A percentile compares a stretch with the other conserved stretches of the same genome.
These are phyloP conservation scores for Globisporangium polare DNA, from an alignment of 352 stramenopile genomes.

Conservation along the genomic window DNA sequence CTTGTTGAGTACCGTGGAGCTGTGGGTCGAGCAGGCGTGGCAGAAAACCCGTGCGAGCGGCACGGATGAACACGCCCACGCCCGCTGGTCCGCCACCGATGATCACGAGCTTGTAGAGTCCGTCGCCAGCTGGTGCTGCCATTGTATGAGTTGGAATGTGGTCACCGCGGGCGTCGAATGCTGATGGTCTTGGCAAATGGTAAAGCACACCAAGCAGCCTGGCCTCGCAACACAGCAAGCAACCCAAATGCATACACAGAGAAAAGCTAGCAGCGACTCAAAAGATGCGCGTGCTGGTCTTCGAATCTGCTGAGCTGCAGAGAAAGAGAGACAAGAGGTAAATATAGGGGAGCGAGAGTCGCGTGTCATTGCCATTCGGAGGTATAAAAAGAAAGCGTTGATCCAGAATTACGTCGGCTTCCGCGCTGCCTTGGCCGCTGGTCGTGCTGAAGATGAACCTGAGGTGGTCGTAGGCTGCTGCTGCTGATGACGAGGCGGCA, in stretches of 20 bases:
- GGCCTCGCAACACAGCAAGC: not conserved
- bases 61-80: constrained; percentile 72
- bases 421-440: constrained; percentile 21
- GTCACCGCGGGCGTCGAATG: not conserved
- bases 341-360: constrained; percentile 8
- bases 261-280: not conserved
- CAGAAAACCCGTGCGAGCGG: constrained; percentile 56
- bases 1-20: constrained; percentile 33
- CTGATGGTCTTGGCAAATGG: not conserved
- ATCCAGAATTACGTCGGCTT: constrained; percentile 16
- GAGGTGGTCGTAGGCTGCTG: constrained; percentile 24
- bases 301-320: not conserved
- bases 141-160: not conserved
- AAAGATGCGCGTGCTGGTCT: not conserved
- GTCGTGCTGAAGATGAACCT: not conserved
- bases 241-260: not conserved
- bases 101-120: constrained; percentile 70
- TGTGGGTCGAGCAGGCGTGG: constrained; percentile 44
- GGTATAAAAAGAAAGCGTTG: constrained; percentile 6
- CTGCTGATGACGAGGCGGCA: constrained; percentile 8
- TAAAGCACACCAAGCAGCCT: not conserved
- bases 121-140: constrained; percentile 10
- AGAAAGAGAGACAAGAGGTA: not conserved
- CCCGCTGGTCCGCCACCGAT: constrained; percentile 67
- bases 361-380: not conserved